A percentile compares a stretch with the other conserved stretches of the same genome.
phyloP scores from a whole-genome alignment of 192 early-diverging fungal genomes.

The Coemansia furcata region DNA sequence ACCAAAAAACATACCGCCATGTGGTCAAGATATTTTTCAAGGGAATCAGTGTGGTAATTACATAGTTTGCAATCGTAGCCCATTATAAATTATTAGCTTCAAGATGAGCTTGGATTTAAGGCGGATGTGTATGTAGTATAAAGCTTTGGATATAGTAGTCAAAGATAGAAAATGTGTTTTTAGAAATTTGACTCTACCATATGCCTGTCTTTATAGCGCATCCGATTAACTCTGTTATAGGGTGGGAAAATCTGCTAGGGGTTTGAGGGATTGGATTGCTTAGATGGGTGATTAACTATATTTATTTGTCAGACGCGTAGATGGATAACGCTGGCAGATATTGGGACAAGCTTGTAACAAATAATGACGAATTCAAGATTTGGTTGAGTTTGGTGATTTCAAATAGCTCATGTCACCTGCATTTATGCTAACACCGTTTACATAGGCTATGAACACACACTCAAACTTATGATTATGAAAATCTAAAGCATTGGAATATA shows the following conservation, averaged over 20 bases:
- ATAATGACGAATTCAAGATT: background rate
- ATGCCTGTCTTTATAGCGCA: background rate
- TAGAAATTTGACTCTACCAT: background rate
- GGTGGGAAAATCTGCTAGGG: background rate
- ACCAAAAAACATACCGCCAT: background rate
- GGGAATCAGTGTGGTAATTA: background rate
- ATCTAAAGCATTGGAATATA: background rate
- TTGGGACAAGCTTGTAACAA: background rate
- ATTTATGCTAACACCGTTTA: background rate
- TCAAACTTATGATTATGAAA: background rate
- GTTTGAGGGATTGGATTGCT: background rate
- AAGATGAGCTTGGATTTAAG: too few relatives aligned
- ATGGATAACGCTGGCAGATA: background rate
- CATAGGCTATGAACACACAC: background rate
- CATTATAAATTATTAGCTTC: background rate
- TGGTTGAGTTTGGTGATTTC: background rate
- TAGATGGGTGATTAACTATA: background rate
- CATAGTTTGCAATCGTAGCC: background rate
- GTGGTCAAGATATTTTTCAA: background rate
- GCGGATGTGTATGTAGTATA: background rate
- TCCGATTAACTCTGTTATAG: background rate
- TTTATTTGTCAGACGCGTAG: background rate
- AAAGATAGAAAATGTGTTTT: background rate
- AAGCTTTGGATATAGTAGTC: background rate
- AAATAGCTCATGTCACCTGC: background rate